Evolutionary conservation across 2,329 filamentous ascomycete genomes (phyloP), one percentile per base, ranked within the genome.

Genomic region (Clonostachys sp.): DNA sequence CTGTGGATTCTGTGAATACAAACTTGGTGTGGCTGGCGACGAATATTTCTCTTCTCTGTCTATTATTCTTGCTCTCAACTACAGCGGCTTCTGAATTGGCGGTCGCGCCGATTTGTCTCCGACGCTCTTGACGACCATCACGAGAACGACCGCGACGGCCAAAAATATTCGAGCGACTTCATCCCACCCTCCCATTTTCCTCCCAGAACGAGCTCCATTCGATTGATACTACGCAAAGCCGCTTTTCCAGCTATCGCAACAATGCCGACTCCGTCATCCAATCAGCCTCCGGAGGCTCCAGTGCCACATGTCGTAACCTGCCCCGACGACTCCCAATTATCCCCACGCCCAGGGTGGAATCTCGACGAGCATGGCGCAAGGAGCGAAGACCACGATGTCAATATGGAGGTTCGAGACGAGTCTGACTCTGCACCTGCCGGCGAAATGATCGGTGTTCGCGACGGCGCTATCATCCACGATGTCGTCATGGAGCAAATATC

Each of bases 201-300:
- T 30, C 24, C 24, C 24, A 30, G 24, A 30, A 30, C 24, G 3
- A 30, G 9, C 24, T 30, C 24, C 8, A 2, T 30, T 30, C 24
- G 24, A 30, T 30, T 30, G 24, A 10, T 10, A 30, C 10, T 9
- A 42, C 20, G 14, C 7, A 42, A 8, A 42, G 13, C 41, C 7
- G n/a, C 14, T 45, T 46, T 30, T 45, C 47, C 13, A 35, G 6
- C 36, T 34, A 41, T 43, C 14, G 45, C 30, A 48, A 68, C 48
- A 53, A 75, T 75, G 72, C 72, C 72, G 51, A 74, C 71, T 20
- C 72, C 72, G 48, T 73, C 72, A 14, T 65, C 68, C 46, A 68
- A 70, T 55, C 64, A 63, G 50, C 64, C 65, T 42, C 61, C 67
- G 41, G 61, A 66, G 51, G 62, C 63, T 34, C 57, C 63, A 38